Evolutionary conservation across 2,329 filamentous ascomycete genomes (phyloP).

Genomic region (Lecanicillium sp.): DNA sequence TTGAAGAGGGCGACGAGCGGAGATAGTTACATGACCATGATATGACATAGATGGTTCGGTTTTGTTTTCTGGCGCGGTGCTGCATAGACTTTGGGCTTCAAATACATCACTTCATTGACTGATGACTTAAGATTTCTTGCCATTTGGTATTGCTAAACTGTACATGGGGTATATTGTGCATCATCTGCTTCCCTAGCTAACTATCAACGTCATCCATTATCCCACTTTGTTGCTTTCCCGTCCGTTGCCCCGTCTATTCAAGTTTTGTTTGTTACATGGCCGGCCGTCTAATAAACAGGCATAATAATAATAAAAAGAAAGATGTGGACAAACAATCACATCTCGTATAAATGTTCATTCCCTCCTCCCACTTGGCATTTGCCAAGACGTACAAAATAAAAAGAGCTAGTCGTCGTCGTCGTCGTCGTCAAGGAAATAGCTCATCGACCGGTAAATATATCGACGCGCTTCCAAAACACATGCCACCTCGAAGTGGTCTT

Average conservation of each 20-base stretch:
- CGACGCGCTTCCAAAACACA: too few species aligned
- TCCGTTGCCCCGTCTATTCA: conserved; percentile 10
- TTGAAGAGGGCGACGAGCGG: too few species aligned
- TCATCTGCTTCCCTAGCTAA: too few species aligned
- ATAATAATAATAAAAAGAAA: conserved; percentile 9
- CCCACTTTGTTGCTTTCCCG: too few species aligned
- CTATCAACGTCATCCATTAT: too few species aligned
- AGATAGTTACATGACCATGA: too few species aligned
- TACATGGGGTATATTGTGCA: too few species aligned
- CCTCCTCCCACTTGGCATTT: conserved; percentile 18
- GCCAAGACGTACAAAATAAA: conserved; percentile 13
- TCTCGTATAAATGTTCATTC: conserved; percentile 13
- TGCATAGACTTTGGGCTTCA: too few species aligned
- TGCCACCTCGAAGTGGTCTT: too few species aligned
- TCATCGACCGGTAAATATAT: neutral
- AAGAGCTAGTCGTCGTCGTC: conserved; percentile 5
- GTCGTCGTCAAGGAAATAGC: neutral
- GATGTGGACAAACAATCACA: conserved; percentile 9
- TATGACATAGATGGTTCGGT: conserved; percentile 7
- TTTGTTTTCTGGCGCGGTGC: conserved; percentile 1
- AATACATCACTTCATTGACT: too few species aligned
- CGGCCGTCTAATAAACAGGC: conserved; percentile 10
- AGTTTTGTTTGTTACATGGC: conserved; percentile 11
- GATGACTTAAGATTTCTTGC: too few species aligned
- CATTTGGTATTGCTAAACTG: too few species aligned